Evolutionary conservation across 129 eudicot species (phyloP).

Genomic region (sunflower (Helianthus annuus)): DNA sequence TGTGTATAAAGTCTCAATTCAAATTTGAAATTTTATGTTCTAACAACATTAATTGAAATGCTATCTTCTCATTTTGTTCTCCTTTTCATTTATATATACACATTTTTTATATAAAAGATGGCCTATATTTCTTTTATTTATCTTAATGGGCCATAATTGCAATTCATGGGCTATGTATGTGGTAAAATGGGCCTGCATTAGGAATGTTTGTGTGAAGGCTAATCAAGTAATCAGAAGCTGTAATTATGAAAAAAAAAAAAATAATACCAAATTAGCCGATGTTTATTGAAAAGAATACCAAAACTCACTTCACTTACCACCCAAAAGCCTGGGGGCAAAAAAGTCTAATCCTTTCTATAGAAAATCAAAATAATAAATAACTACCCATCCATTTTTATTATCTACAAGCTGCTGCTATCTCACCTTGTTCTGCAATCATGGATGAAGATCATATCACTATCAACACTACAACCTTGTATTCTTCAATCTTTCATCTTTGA

Average conservation of each 20-base stretch:
- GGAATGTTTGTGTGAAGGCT: background rate
- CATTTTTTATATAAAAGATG: too few relatives aligned
- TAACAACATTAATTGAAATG: too few relatives aligned
- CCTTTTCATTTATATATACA: too few relatives aligned
- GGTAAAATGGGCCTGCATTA: too few relatives aligned
- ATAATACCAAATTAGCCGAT: slow-evolving; percentile 17
- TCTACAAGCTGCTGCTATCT: slow-evolving; percentile 33
- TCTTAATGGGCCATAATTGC: too few relatives aligned
- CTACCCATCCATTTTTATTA: slow-evolving; percentile 37
- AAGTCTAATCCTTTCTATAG: slow-evolving; percentile 30
- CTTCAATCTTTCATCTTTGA: slow-evolving; percentile 16
- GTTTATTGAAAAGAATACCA: slow-evolving; percentile 34
- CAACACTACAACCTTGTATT: slow-evolving; percentile 24
- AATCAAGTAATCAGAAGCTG: slow-evolving; percentile 19
- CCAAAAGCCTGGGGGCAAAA: slow-evolving; percentile 30
- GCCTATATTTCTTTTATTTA: too few relatives aligned
- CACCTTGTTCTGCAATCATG: slow-evolving; percentile 27
- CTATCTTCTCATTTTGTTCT: too few relatives aligned
- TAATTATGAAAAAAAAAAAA: background rate
- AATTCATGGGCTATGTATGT: too few relatives aligned
- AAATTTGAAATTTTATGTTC: too few relatives aligned
- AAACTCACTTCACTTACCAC: slow-evolving; percentile 30
- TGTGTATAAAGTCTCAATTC: too few relatives aligned
- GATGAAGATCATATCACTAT: slow-evolving; percentile 29
- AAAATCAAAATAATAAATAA: background rate